These are phyloP conservation scores for Phytophthora cajani DNA, from an alignment of 352 stramenopile species.

Conservation along the genomic window DNA sequence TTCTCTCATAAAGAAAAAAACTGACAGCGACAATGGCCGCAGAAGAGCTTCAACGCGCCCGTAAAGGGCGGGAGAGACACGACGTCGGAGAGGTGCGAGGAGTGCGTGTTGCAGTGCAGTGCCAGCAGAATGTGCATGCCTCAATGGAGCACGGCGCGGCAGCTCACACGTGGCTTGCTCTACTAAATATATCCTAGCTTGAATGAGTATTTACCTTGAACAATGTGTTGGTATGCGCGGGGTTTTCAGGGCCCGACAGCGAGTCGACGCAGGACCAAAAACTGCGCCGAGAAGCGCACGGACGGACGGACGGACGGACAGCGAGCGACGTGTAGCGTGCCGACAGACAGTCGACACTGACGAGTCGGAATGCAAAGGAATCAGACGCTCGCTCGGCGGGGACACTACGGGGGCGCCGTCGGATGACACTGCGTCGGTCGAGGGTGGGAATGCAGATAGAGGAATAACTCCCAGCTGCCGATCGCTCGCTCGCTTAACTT, in stretches of 20 bases:
- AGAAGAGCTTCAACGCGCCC: slow-evolving; percentile 5
- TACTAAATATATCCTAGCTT: slow-evolving; percentile 14
- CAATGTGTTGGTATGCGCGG: slow-evolving; percentile 21
- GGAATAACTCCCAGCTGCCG: slow-evolving; percentile 8
- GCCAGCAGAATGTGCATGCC: slow-evolving; percentile 4
- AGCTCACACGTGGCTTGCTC: slow-evolving; percentile 1
- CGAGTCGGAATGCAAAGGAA: slow-evolving; percentile 39
- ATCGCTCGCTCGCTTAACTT: slow-evolving; percentile 22
- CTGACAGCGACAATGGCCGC: slow-evolving; percentile 8
- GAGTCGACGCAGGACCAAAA: slow-evolving; percentile 14
- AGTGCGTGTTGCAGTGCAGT: slow-evolving; percentile 7
- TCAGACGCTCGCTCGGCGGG: slow-evolving; percentile 8
- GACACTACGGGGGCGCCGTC: not conserved
- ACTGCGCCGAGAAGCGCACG: slow-evolving; percentile 12
- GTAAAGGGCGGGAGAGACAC: slow-evolving; percentile 15
- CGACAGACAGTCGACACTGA: slow-evolving; percentile 6
- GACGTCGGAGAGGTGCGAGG: slow-evolving; percentile 23
- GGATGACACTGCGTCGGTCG: slow-evolving; percentile 4
- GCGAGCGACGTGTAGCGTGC: slow-evolving; percentile 20
- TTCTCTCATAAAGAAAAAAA: slow-evolving; percentile 3
- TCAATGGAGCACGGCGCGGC: slow-evolving; percentile 1
- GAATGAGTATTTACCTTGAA: slow-evolving; percentile 38
- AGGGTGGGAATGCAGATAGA: slow-evolving; percentile 2
- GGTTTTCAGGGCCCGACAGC: slow-evolving; percentile 5
- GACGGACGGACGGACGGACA: slow-evolving; percentile 17